Evolutionary conservation across 768 basidiomycete species (phyloP).

Genomic region (Hygrophoropsis aurantiaca): DNA sequence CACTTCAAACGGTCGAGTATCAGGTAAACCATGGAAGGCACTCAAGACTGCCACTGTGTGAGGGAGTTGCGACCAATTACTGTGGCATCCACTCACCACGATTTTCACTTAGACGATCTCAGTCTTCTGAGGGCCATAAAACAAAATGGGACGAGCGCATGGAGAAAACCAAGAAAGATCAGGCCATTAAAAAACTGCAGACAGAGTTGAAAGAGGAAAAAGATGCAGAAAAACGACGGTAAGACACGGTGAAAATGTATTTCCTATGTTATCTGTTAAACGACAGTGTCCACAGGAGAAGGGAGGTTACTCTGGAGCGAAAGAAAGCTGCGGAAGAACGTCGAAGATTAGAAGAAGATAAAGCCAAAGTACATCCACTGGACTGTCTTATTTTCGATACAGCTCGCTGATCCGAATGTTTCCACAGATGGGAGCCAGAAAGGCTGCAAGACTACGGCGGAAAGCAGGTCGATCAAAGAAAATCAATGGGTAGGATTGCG

Average conservation of each 20-base stretch:
- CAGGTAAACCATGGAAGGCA: constrained; percentile 70
- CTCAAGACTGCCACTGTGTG: constrained; percentile 53
- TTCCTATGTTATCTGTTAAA: constrained; percentile 1
- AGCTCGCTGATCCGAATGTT: constrained; percentile 3
- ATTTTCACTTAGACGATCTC: constrained; percentile 55
- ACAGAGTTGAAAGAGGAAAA: constrained; percentile 77
- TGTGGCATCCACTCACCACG: background rate
- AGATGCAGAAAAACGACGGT: constrained; percentile 64
- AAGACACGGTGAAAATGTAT: constrained; percentile 9
- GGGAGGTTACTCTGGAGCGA: constrained; percentile 68
- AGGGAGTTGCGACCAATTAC: constrained; percentile 12
- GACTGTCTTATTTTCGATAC: background rate
- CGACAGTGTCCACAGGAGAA: constrained; percentile 44
- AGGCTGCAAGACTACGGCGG: constrained; percentile 69
- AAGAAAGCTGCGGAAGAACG: constrained; percentile 75
- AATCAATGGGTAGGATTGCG: constrained; percentile 61
- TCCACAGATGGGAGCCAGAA: constrained; percentile 75
- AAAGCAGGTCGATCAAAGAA: constrained; percentile 79
- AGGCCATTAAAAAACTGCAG: constrained; percentile 73
- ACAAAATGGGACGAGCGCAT: constrained; percentile 73
- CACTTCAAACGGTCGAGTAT: constrained; percentile 65
- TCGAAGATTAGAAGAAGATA: constrained; percentile 47
- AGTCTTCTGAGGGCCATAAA: constrained; percentile 63
- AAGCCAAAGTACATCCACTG: constrained; percentile 19
- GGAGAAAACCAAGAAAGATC: constrained; percentile 61